Base-by-base conservation (phyloP, 2,329 filamentous ascomycete species). In the Pezicula neosporulosa region DNA sequence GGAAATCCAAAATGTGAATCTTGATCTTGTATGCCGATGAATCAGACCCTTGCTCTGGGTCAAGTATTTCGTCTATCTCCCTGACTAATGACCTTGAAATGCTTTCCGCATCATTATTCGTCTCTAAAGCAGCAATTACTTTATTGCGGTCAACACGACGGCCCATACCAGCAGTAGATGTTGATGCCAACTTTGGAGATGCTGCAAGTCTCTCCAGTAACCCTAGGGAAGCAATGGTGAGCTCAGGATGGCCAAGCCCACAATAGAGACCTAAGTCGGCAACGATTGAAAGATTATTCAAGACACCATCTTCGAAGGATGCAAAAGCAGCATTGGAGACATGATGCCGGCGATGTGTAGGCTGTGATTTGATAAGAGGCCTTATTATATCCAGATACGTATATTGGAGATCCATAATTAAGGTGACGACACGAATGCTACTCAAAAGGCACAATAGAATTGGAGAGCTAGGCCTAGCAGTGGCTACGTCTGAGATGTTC, bases 351-450 rank as follows among this genome's bases (percentile, higher is more conserved):
- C 82, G 79, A 44, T 79, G 74, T 27, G 77, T 78, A 18, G 81
- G 72, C 50, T 90, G 82, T 33, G 78, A 76, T 65, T 87, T 89
- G 59, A 96, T 77, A 10, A 90, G 70, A 3, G 92, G 90, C 48
- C 88, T 83, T 15, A 97, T 88, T 48, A 99, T 83, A 64, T 97
- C 87, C 39, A 95, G 79, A 66, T 96, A 99, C 0, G 93, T 97
- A 15, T 90, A 82, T 65, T 99, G 94, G 16, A 96, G 80, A 56
- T 92, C 89, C 66, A 97, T 78, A 4, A 95, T 83, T 57, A 88
- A 80, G 53, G 88, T 85, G 68, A 97, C 85, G 44, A 96, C 85
- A 63, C 96, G 84, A 33, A 99, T 82, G n/a, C 84, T 87, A 48
- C 86, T 83, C 53, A 93, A 74, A 41, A 97, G 80, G 48, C 89